Conservation (phyloP, 2,329 filamentous ascomycete species). For the Neofusicoccum umdonicola region DNA sequence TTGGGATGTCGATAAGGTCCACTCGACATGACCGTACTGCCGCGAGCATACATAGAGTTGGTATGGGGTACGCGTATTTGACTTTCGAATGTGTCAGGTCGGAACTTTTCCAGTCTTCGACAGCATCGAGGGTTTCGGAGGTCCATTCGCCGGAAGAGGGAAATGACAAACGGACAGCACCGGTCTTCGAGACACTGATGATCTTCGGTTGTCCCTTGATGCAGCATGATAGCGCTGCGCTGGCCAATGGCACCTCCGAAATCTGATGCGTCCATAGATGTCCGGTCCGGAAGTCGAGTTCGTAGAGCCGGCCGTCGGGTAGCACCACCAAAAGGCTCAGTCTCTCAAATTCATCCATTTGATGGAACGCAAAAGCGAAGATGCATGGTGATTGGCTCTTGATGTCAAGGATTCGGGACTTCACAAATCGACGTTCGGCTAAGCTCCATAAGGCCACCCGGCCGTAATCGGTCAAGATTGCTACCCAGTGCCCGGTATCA, state of each 20-base stretch:
- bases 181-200: conserved; percentile 33
- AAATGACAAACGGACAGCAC: conserved; percentile 33
- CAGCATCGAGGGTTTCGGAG: conserved; percentile 33
- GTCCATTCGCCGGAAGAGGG: conserved; percentile 26
- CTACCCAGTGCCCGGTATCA: conserved; percentile 62
- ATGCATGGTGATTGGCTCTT: conserved; percentile 59
- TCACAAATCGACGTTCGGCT: conserved; percentile 55
- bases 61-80: conserved; percentile 58
- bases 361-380: conserved; percentile 59
- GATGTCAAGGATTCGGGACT: conserved; percentile 55
- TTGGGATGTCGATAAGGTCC: conserved; percentile 61
- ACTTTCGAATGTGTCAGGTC: conserved; percentile 45
- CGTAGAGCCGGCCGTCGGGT: conserved; percentile 62
- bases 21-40: conserved; percentile 57
- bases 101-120: conserved; percentile 23
- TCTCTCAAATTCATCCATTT: conserved; percentile 28
- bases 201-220: conserved; percentile 30
- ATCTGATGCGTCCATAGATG: conserved; percentile 31
- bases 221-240: conserved; percentile 28
- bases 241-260: conserved; percentile 27
- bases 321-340: conserved; percentile 59
- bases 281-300: conserved; percentile 52
- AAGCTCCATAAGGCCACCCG: conserved; percentile 65
- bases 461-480: conserved; percentile 59
- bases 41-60: conserved; percentile 59